These are phyloP conservation scores for Jimgerdemannia lactiflua DNA, from an alignment of 192 early-diverging fungal species.

Conservation along the genomic window DNA sequence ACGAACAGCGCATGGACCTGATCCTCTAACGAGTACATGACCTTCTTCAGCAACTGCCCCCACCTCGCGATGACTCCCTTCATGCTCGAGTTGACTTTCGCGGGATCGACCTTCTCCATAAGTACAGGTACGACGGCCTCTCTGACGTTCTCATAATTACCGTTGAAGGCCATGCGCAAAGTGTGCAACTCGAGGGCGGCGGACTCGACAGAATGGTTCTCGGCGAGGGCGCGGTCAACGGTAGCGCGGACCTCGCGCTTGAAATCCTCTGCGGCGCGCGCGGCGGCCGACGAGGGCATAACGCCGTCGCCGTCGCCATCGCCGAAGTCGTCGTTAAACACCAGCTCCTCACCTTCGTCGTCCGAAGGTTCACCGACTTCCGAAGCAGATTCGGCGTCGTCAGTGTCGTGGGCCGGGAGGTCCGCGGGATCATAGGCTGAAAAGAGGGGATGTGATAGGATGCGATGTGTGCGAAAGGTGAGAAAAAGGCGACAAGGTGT, in stretches of 20 bases:
- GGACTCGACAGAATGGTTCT: conserved; percentile 70
- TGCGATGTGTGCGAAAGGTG: no score
- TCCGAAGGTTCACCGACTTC: background rate
- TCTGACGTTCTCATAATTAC: conserved; percentile 76
- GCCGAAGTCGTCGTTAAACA: background rate
- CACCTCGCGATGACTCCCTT: conserved; percentile 56
- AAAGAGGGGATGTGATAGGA: no score
- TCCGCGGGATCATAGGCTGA: no score
- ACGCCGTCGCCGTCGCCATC: conserved; percentile 1
- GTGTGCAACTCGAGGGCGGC: conserved; percentile 84
- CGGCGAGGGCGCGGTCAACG: conserved; percentile 76
- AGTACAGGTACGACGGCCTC: conserved; percentile 62
- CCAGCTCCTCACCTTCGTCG: background rate
- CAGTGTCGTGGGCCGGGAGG: no score
- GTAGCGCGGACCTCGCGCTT: conserved; percentile 71
- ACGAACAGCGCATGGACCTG: conserved; percentile 67
- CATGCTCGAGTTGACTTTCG: conserved; percentile 18
- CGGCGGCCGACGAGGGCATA: background rate
- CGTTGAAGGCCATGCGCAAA: conserved; percentile 83
- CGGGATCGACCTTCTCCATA: no score
- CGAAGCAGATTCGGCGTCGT: background rate
- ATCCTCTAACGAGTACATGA: conserved; percentile 65
- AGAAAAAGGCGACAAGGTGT: no score
- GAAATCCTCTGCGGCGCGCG: conserved; percentile 56
- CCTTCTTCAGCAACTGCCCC: conserved; percentile 64